phyloP scores from a whole-genome alignment of 371 early-diverging fungal genomes.

The Fennellomyces sp. region DNA sequence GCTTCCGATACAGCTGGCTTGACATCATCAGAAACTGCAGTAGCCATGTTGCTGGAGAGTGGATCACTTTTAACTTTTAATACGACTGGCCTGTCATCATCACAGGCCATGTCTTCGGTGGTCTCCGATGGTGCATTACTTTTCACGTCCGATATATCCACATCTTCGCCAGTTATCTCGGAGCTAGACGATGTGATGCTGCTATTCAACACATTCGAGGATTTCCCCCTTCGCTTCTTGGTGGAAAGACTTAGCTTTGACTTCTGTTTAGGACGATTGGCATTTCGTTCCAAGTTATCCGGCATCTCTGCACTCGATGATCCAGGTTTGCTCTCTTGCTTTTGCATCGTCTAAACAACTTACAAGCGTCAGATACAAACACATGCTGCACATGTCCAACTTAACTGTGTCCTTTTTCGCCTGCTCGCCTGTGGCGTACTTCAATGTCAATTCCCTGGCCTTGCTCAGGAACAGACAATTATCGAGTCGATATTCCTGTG shows the following conservation, averaged over 20 bases:
- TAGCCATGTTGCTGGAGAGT: too few species aligned
- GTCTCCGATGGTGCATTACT: background rate
- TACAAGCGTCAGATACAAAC: background rate
- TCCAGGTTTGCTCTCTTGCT: background rate
- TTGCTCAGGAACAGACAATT: slow-evolving; percentile 33
- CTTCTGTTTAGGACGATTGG: background rate
- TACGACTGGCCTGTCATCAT: background rate
- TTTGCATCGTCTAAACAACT: background rate
- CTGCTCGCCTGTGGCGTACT: slow-evolving; percentile 28
- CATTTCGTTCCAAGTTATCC: background rate
- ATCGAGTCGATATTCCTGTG: slow-evolving; percentile 45
- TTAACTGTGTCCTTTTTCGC: background rate
- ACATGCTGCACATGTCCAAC: too few species aligned
- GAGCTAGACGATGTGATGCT: background rate
- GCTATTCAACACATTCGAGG: too few species aligned
- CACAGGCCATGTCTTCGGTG: background rate
- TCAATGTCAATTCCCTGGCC: slow-evolving; percentile 39
- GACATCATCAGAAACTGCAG: too few species aligned
- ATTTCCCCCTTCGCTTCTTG: background rate
- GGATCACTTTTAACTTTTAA: too few species aligned
- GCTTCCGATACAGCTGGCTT: too few species aligned
- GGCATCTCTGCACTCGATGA: background rate
- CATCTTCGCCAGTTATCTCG: background rate
- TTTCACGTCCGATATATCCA: too few species aligned
- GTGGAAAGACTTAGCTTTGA: background rate